Conservation (phyloP, 306 rosid genomes). For the Trifolium repens region DNA sequence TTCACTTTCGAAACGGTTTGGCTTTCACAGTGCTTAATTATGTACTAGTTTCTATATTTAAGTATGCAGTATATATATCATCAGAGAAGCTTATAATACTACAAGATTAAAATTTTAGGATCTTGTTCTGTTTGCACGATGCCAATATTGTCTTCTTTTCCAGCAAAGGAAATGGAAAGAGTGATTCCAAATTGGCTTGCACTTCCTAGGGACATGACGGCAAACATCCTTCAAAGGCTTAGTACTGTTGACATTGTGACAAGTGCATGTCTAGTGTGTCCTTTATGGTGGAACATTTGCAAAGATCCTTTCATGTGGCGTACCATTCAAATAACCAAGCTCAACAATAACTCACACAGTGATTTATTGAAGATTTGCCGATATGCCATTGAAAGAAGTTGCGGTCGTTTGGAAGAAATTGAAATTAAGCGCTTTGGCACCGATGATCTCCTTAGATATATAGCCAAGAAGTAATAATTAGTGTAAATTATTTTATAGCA, state of each 20-base stretch:
- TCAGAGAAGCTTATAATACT: too few relatives aligned
- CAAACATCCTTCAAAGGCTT: constrained; percentile 42
- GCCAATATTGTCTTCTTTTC: too few relatives aligned
- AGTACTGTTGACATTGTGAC: constrained; percentile 37
- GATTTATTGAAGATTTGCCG: not conserved
- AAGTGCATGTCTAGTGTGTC: constrained; percentile 49
- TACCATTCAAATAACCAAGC: not conserved
- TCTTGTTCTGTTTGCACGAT: too few relatives aligned
- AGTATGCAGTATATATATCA: too few relatives aligned
- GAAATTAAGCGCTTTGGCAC: not conserved
- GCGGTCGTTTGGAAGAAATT: not conserved
- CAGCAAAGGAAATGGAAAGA: too few relatives aligned
- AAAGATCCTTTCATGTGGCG: constrained; percentile 59
- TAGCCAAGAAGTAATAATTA: not conserved
- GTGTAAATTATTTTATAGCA: too few relatives aligned
- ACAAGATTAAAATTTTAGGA: too few relatives aligned
- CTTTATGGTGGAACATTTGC: constrained; percentile 51
- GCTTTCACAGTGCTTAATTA: too few relatives aligned
- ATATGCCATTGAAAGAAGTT: not conserved
- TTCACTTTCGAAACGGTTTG: too few relatives aligned
- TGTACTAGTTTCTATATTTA: too few relatives aligned
- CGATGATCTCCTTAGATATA: not conserved
- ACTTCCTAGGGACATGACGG: constrained; percentile 45
- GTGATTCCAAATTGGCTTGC: constrained; percentile 42
- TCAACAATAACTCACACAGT: too few relatives aligned